These are phyloP conservation scores for Candida quercuum DNA, from an alignment of 805 yeast species.

Conservation along the genomic window DNA sequence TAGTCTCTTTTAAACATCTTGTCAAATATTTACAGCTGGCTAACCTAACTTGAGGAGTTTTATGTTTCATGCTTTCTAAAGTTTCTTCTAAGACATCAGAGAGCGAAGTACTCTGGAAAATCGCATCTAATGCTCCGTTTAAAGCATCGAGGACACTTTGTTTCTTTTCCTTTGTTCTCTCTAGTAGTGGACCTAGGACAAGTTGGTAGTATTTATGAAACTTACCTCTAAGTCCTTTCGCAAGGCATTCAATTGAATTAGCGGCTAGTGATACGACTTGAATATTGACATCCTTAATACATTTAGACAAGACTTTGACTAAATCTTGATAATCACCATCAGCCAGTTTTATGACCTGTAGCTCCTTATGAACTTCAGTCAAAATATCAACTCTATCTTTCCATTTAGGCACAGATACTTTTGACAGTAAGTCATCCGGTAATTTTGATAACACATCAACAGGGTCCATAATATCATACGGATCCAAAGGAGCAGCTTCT, in stretches of 20 bases:
- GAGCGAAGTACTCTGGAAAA: constrained; percentile 46
- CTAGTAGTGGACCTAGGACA: constrained; percentile 61
- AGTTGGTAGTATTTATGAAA: constrained; percentile 50
- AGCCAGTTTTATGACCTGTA: constrained; percentile 50
- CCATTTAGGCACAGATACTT: constrained; percentile 71
- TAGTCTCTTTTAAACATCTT: constrained; percentile 53
- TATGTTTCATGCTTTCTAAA: constrained; percentile 57
- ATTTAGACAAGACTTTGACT: constrained; percentile 58
- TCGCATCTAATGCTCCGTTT: constrained; percentile 57
- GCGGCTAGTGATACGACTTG: constrained; percentile 82
- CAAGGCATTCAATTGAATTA: constrained; percentile 52
- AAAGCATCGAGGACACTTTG: constrained; percentile 70
- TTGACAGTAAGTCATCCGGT: constrained; percentile 54
- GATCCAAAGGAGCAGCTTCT: constrained; percentile 39
- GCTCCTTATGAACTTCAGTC: constrained; percentile 48
- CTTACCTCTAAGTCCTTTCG: constrained; percentile 55
- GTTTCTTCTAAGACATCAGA: constrained; percentile 56
- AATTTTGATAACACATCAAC: constrained; percentile 60
- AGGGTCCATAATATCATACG: constrained; percentile 67
- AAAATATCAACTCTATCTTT: constrained; percentile 85
- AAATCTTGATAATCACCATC: constrained; percentile 62
- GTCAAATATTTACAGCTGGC: constrained; percentile 63
- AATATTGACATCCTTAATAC: constrained; percentile 83
- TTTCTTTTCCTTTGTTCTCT: constrained; percentile 86
- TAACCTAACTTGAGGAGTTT: constrained; percentile 77